These are phyloP conservation scores for Rhizophagus prolifer DNA, from an alignment of 192 early-diverging fungal species.

Conservation along the genomic window DNA sequence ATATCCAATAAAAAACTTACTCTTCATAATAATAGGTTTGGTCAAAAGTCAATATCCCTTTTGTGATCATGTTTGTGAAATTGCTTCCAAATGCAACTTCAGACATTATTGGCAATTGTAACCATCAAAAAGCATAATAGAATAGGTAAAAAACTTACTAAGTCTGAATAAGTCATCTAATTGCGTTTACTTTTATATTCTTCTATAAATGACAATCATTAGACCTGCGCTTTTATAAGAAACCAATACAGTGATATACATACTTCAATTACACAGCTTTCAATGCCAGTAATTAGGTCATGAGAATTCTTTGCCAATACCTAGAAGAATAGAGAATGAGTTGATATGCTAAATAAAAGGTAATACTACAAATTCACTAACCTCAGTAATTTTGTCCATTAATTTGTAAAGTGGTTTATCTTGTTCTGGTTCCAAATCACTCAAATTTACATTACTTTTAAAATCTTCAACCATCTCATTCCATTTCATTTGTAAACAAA, in stretches of 20 bases:
- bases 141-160: slow-evolving; percentile 19
- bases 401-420: not conserved
- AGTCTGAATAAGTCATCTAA: slow-evolving; percentile 19
- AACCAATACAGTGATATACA: slow-evolving; percentile 14
- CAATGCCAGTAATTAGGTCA: slow-evolving; percentile 24
- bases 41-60: slow-evolving; percentile 18
- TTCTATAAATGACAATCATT: slow-evolving; percentile 24
- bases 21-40: slow-evolving; percentile 11
- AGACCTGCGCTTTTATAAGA: slow-evolving; percentile 18
- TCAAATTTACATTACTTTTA: slow-evolving; percentile 9
- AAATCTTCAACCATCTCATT: slow-evolving; percentile 25
- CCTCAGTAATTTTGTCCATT: slow-evolving; percentile 14
- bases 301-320: slow-evolving; percentile 21
- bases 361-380: not conserved
- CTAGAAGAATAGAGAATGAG: slow-evolving; percentile 9
- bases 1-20: slow-evolving; percentile 15
- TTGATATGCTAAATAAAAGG: slow-evolving; percentile 9
- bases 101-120: slow-evolving; percentile 4
- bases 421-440: not conserved
- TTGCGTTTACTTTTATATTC: slow-evolving; percentile 20
- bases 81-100: slow-evolving; percentile 7
- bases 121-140: no score
- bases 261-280: slow-evolving; percentile 23
- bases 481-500: slow-evolving; percentile 29
- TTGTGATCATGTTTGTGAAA: slow-evolving; percentile 10